Evolutionary conservation across 805 yeast genomes (phyloP).

Genomic region (Lipomyces chichibuensis): DNA sequence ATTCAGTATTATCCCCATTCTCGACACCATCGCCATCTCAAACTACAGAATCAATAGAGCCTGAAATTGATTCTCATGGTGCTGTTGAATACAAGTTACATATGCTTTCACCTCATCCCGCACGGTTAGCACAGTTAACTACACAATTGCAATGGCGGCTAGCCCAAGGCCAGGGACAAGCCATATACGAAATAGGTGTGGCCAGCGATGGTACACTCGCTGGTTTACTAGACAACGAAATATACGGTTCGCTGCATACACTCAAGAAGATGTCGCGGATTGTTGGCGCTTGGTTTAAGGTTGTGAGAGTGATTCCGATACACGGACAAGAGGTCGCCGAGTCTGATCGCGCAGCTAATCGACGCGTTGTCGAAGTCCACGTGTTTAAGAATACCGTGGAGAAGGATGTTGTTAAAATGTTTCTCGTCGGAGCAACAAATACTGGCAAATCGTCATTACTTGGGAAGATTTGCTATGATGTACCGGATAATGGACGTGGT

Average conservation of each 20-base stretch:
- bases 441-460: slow-evolving; percentile 33
- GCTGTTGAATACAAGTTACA: slow-evolving; percentile 36
- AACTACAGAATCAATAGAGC: slow-evolving; percentile 11
- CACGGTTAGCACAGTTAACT: slow-evolving; percentile 35
- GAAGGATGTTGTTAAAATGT: slow-evolving; percentile 23
- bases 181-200: slow-evolving; percentile 35
- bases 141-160: slow-evolving; percentile 36
- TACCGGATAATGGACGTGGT: slow-evolving; percentile 33
- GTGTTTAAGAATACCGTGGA: slow-evolving; percentile 23
- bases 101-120: slow-evolving; percentile 25
- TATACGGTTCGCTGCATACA: slow-evolving; percentile 30
- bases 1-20: slow-evolving; percentile 26
- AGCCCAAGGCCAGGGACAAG: slow-evolving; percentile 34
- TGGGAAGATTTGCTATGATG: slow-evolving; percentile 26
- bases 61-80: slow-evolving; percentile 34
- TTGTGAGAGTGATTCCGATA: slow-evolving; percentile 31
- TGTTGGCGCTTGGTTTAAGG: slow-evolving; percentile 32
- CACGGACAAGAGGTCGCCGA: slow-evolving; percentile 8
- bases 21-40: background rate
- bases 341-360: background rate
- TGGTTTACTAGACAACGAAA: slow-evolving; percentile 25
- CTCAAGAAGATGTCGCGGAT: slow-evolving; percentile 25
- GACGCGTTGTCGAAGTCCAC: slow-evolving; percentile 31
- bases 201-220: slow-evolving; percentile 30
- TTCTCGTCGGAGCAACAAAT: slow-evolving; percentile 26